Evolutionary conservation across 352 stramenopile genomes (phyloP).

Genomic region (Pythium folliculosum): DNA sequence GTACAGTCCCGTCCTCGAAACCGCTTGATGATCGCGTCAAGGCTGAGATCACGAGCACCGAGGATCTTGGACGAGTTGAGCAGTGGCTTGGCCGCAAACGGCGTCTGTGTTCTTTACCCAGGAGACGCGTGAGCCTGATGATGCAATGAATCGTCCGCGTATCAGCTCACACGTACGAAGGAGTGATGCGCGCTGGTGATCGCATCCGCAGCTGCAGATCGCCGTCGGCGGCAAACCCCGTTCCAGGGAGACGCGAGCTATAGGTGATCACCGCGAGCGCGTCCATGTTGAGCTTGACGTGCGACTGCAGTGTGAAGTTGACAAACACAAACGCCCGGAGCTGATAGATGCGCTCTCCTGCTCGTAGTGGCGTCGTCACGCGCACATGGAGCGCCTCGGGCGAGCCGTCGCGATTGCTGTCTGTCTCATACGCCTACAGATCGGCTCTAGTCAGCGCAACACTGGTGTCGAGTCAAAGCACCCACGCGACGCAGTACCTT

Average conservation of each 20-base stretch:
- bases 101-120: conserved; percentile 34
- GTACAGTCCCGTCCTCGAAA: conserved; percentile 58
- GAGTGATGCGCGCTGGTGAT: conserved; percentile 42
- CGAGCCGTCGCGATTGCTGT: conserved; percentile 53
- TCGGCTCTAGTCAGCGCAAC: not conserved
- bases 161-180: conserved; percentile 31
- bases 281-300: conserved; percentile 70
- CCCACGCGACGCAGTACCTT: conserved; percentile 27
- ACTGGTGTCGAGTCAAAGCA: conserved; percentile 2
- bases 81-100: conserved; percentile 39
- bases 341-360: conserved; percentile 51
- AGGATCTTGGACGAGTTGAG: conserved; percentile 45
- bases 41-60: conserved; percentile 37
- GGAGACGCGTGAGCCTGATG: not conserved
- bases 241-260: conserved; percentile 39
- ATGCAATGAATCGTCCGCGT: not conserved
- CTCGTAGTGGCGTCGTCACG: conserved; percentile 44
- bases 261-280: conserved; percentile 43
- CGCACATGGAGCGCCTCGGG: conserved; percentile 57
- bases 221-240: conserved; percentile 50
- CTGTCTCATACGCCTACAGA: conserved; percentile 39
- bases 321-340: conserved; percentile 54
- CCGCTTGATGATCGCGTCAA: conserved; percentile 36
- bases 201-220: conserved; percentile 62
- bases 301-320: conserved; percentile 56